Percentiles rank a stretch among this genome's conserved stretches.
Evolutionary conservation across 352 stramenopile genomes (phyloP).

Genomic region (Phytophthora brassicae): DNA sequence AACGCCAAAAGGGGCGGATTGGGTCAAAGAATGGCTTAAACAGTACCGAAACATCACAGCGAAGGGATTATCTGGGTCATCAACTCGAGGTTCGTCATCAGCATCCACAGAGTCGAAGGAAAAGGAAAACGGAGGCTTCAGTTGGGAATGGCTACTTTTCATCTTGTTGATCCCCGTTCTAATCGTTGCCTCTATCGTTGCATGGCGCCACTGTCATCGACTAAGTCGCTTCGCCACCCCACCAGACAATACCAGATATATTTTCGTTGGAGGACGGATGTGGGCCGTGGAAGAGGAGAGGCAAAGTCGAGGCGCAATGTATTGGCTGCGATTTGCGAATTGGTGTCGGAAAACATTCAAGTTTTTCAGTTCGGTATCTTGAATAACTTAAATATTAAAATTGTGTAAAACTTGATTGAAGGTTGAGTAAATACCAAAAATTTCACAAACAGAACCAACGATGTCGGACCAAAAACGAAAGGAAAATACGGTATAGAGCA

Average conservation of each 20-base stretch:
- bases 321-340: conserved; percentile 29
- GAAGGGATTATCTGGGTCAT: conserved; percentile 10
- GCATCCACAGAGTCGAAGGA: conserved; percentile 12
- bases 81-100: conserved; percentile 19
- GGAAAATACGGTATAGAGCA: not conserved
- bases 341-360: conserved; percentile 35
- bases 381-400: conserved; percentile 6
- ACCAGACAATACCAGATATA: conserved; percentile 26
- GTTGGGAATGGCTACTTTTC: conserved; percentile 27
- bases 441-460: not conserved
- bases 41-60: conserved; percentile 6
- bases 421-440: too few relatives aligned
- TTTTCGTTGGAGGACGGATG: conserved; percentile 32
- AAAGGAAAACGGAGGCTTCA: conserved; percentile 3
- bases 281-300: conserved; percentile 30
- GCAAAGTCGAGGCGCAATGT: conserved; percentile 9
- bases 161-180: conserved; percentile 20
- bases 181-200: conserved; percentile 25
- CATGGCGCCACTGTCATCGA: conserved; percentile 24
- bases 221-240: conserved; percentile 22
- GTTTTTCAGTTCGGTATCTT: conserved; percentile 12
- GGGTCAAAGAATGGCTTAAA: conserved; percentile 33
- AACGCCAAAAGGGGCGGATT: conserved; percentile 14
- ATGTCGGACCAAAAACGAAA: too few relatives aligned
- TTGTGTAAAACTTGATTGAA: too few relatives aligned